A percentile compares a stretch with the other conserved stretches of the same genome.
These are phyloP conservation scores for Globisporangium splendens DNA, from an alignment of 352 stramenopile genomes.

Conservation along the genomic window DNA sequence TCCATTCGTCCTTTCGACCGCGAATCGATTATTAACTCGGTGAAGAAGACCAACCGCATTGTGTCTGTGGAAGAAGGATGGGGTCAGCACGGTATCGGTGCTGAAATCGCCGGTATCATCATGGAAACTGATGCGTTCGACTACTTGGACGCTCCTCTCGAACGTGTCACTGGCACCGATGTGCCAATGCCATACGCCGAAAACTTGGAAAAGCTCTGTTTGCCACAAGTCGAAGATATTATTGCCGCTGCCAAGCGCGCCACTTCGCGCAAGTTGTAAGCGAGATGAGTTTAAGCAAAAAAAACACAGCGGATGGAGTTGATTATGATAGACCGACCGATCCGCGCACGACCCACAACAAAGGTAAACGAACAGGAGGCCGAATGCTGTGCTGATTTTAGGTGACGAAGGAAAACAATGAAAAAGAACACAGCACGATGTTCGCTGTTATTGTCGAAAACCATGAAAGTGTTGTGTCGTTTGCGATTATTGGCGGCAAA, in stretches of 20 bases:
- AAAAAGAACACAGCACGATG: conserved; percentile 12
- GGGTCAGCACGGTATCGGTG: conserved; percentile 96
- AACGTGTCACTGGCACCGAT: conserved; percentile 97
- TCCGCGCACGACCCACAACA: too few species aligned
- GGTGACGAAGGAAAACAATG: conserved; percentile 1
- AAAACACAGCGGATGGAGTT: too few species aligned
- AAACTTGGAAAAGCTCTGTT: conserved; percentile 93
- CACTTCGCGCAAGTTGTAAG: conserved; percentile 68
- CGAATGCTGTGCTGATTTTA: conserved; percentile 9
- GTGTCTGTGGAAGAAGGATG: conserved; percentile 97
- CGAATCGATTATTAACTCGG: conserved; percentile 95
- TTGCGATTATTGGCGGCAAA: too few species aligned
- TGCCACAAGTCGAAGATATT: conserved; percentile 96
- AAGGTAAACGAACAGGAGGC: too few species aligned
- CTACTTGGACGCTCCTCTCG: conserved; percentile 97
- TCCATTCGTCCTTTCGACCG: conserved; percentile 97
- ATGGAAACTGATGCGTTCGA: conserved; percentile 99
- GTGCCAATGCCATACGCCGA: conserved; percentile 98
- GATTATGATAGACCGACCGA: too few species aligned
- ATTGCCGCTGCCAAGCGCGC: conserved; percentile 91
- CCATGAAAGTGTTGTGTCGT: too few species aligned
- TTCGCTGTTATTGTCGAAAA: conserved; percentile 8
- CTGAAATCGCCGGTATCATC: conserved; percentile 97
- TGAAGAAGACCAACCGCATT: conserved; percentile 98
- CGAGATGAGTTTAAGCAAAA: background rate